A percentile compares a stretch with the other conserved stretches of the same genome.
Conservation (phyloP, 257 asterid genomes). For the Fraxinus cuspidata region DNA sequence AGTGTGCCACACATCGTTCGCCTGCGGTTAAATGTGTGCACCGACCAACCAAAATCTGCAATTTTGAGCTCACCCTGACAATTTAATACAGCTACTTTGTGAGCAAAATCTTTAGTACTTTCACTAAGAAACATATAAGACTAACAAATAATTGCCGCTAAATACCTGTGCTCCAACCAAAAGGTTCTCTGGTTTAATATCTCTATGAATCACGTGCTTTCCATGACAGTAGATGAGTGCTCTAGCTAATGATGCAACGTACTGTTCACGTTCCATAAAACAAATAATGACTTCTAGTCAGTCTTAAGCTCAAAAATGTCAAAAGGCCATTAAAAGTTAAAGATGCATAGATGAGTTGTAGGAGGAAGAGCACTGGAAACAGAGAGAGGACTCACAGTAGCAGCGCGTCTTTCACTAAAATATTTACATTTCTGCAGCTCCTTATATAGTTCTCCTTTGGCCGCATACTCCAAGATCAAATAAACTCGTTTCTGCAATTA, state of each 20-base stretch:
- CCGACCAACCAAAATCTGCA: slow-evolving; percentile 99
- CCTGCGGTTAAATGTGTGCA: slow-evolving; percentile 92
- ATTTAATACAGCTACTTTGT: slow-evolving; percentile 16
- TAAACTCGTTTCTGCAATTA: slow-evolving; percentile 84
- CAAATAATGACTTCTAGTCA: not conserved
- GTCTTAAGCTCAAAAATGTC: not conserved
- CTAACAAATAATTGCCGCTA: slow-evolving; percentile 2
- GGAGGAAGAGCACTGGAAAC: not conserved
- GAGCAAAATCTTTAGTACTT: slow-evolving; percentile 21
- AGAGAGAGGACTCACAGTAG: slow-evolving; percentile 40
- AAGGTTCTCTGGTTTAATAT: slow-evolving; percentile 96
- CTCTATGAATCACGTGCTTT: slow-evolving; percentile 86
- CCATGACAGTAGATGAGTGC: not conserved
- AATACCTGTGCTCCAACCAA: slow-evolving; percentile 89
- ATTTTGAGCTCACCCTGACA: slow-evolving; percentile 94
- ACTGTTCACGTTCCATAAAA: not conserved
- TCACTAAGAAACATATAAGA: not conserved
- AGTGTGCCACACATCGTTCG: slow-evolving; percentile 98
- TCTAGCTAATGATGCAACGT: not conserved
- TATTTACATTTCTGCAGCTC: slow-evolving; percentile 58
- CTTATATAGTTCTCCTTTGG: slow-evolving; percentile 59
- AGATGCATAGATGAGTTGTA: not conserved
- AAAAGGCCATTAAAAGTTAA: not conserved
- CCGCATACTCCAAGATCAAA: slow-evolving; percentile 59
- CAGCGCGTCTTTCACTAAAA: slow-evolving; percentile 54